Evolutionary conservation across 768 basidiomycete species (phyloP).

Genomic region (Phylloporus scabripes): DNA sequence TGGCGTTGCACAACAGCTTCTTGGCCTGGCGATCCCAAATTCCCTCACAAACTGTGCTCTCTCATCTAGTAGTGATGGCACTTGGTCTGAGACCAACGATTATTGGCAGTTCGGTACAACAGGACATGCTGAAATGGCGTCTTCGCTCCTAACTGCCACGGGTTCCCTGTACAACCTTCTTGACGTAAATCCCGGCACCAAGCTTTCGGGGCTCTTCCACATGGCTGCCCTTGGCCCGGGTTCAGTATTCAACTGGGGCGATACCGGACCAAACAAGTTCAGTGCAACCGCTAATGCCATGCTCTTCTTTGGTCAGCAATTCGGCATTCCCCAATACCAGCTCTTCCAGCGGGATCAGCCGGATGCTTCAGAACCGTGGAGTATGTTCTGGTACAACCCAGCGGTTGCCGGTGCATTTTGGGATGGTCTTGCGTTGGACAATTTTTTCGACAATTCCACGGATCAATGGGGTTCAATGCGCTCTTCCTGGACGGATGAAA

Average conservation of each 20-base stretch:
- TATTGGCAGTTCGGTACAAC: slow-evolving; percentile 96
- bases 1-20: slow-evolving; percentile 60
- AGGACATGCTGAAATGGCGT: slow-evolving; percentile 82
- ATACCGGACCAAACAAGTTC: slow-evolving; percentile 83
- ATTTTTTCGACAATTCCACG: slow-evolving; percentile 63
- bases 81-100: slow-evolving; percentile 91
- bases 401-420: slow-evolving; percentile 86
- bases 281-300: slow-evolving; percentile 89
- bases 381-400: slow-evolving; percentile 81
- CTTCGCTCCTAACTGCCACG: slow-evolving; percentile 77
- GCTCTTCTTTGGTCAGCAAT: slow-evolving; percentile 69
- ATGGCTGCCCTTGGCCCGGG: slow-evolving; percentile 84
- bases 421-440: slow-evolving; percentile 78
- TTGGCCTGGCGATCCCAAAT: slow-evolving; percentile 65
- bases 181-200: slow-evolving; percentile 61
- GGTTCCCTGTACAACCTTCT: slow-evolving; percentile 78
- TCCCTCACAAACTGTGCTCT: slow-evolving; percentile 72
- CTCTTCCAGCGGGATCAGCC: slow-evolving; percentile 88
- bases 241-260: slow-evolving; percentile 67
- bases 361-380: slow-evolving; percentile 80
- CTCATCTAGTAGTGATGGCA: slow-evolving; percentile 65
- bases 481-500: slow-evolving; percentile 84
- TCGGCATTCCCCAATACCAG: slow-evolving; percentile 64
- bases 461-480: slow-evolving; percentile 92
- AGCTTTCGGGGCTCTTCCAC: slow-evolving; percentile 77